Conservation (phyloP, 2,329 filamentous ascomycete genomes). For the Basipetospora chlamydospora region DNA sequence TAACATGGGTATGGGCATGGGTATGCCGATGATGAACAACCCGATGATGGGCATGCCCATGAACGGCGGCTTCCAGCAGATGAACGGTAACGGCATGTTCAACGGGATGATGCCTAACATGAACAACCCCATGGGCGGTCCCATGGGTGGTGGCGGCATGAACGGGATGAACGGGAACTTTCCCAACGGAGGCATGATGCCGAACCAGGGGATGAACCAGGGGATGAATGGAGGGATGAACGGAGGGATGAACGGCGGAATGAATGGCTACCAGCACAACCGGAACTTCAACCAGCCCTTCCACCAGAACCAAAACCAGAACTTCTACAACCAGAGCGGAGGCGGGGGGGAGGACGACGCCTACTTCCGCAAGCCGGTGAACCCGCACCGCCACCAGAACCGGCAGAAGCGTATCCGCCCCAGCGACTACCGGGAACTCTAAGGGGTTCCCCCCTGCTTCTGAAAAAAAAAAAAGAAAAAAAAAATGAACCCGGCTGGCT, state of each 20-base stretch:
- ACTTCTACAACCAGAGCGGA: slow-evolving; percentile 28
- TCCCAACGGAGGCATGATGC: slow-evolving; percentile 17
- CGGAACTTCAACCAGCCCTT: slow-evolving; percentile 14
- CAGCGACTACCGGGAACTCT: slow-evolving; percentile 82
- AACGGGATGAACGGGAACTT: slow-evolving; percentile 14
- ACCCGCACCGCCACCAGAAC: slow-evolving; percentile 80
- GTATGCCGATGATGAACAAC: slow-evolving; percentile 7
- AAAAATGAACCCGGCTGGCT: too few relatives aligned
- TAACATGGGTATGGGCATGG: slow-evolving; percentile 24
- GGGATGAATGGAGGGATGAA: slow-evolving; percentile 19
- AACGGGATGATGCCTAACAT: slow-evolving; percentile 12
- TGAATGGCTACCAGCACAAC: slow-evolving; percentile 8
- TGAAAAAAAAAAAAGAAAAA: too few relatives aligned
- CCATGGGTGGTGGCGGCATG: slow-evolving; percentile 12
- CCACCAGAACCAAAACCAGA: slow-evolving; percentile 9
- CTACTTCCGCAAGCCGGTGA: slow-evolving; percentile 92
- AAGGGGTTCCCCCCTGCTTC: slow-evolving; percentile 11
- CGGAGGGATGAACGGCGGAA: slow-evolving; percentile 15
- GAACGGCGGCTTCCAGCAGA: slow-evolving; percentile 12
- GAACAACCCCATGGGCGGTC: slow-evolving; percentile 10
- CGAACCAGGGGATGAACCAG: slow-evolving; percentile 13
- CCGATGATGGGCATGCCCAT: slow-evolving; percentile 25
- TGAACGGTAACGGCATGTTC: slow-evolving; percentile 11
- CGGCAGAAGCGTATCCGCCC: slow-evolving; percentile 66
- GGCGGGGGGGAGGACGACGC: slow-evolving; percentile 55